Percentiles rank a stretch among this genome's conserved stretches.
phyloP scores from a whole-genome alignment of 805 yeast species.

The Pichia manshurica region DNA sequence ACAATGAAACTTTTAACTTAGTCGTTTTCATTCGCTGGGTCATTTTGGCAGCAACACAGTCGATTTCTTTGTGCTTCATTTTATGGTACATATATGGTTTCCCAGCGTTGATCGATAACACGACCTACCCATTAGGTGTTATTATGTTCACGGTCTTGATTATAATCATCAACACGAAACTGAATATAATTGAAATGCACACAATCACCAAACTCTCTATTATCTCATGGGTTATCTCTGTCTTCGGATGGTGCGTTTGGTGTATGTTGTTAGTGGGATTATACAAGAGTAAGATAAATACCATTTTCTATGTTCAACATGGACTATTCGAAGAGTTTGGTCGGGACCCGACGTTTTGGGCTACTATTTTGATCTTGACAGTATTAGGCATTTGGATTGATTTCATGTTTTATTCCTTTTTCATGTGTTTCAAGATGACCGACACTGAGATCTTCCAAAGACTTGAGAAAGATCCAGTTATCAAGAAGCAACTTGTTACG shows the following conservation, averaged over 20 bases:
- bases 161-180: constrained; percentile 67
- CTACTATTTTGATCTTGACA: constrained; percentile 51
- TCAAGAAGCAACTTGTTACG: constrained; percentile 66
- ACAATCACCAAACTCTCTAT: constrained; percentile 61
- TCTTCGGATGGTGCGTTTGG: constrained; percentile 85
- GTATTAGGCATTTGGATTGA: constrained; percentile 64
- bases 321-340: constrained; percentile 76
- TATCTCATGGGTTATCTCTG: constrained; percentile 62
- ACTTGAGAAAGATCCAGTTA: constrained; percentile 61
- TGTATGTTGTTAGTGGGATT: constrained; percentile 66
- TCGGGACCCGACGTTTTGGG: constrained; percentile 82
- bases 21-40: constrained; percentile 72
- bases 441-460: constrained; percentile 78
- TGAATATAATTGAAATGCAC: constrained; percentile 78
- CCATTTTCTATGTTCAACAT: constrained; percentile 64
- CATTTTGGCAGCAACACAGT: constrained; percentile 64
- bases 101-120: constrained; percentile 60
- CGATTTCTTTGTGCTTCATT: constrained; percentile 64
- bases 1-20: constrained; percentile 68
- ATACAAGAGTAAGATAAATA: constrained; percentile 45
- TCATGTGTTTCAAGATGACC: constrained; percentile 52
- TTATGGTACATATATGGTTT: constrained; percentile 68
- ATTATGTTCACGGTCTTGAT: constrained; percentile 68
- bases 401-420: constrained; percentile 51
- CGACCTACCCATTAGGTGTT: constrained; percentile 78